These are phyloP conservation scores for Macadamia tetraphylla DNA, from an alignment of 164 flowering plant species.

Conservation along the genomic window DNA sequence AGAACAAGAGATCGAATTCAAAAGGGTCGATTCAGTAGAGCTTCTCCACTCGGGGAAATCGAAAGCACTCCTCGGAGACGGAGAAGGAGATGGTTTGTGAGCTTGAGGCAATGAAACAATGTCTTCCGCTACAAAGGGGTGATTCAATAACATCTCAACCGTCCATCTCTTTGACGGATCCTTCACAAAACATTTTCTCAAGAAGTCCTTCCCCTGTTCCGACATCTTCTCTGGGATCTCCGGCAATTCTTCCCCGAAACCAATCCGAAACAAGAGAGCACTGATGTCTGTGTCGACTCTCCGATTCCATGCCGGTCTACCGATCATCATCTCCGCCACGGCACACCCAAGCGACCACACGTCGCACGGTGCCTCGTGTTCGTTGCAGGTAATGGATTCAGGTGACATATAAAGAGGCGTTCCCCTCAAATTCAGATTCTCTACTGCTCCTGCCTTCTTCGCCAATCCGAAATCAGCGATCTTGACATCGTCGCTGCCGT, in stretches of 20 bases:
- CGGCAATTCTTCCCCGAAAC: constrained; percentile 31
- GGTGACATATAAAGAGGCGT: constrained; percentile 66
- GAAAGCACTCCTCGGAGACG: constrained; percentile 41
- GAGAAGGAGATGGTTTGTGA: constrained; percentile 4
- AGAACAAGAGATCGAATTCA: constrained; percentile 6
- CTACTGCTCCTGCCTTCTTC: constrained; percentile 18
- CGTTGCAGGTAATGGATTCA: constrained; percentile 31
- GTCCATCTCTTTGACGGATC: constrained; percentile 59
- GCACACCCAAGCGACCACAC: constrained; percentile 65
- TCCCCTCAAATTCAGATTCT: constrained; percentile 26
- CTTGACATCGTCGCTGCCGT: constrained; percentile 26
- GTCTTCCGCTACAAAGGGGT: constrained; percentile 35
- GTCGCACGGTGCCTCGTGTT: constrained; percentile 35
- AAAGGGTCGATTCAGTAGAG: constrained; percentile 3
- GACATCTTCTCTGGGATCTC: constrained; percentile 38
- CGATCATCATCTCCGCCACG: constrained; percentile 55
- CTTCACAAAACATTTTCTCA: constrained; percentile 38
- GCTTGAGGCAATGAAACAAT: neutral
- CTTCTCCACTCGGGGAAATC: constrained; percentile 32
- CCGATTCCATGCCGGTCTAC: constrained; percentile 40
- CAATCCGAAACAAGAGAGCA: constrained; percentile 30
- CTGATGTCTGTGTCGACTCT: constrained; percentile 8
- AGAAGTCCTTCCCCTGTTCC: constrained; percentile 48
- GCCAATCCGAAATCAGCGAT: constrained; percentile 85
- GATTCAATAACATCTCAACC: constrained; percentile 50